Base-by-base conservation (phyloP, 768 basidiomycete species). In the Phylloporus sp. region DNA sequence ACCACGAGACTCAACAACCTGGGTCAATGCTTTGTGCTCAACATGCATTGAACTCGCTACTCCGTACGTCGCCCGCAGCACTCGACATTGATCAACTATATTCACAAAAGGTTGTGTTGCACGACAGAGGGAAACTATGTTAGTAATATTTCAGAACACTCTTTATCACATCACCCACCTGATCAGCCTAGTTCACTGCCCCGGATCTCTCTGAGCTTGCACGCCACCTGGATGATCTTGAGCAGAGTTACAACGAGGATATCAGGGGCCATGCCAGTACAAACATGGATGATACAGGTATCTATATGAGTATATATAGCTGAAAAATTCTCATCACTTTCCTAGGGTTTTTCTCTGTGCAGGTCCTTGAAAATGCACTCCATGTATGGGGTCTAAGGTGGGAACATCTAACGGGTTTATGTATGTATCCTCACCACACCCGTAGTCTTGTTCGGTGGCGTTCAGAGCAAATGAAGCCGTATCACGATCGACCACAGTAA, bases 201-300 rank as follows among this genome's bases (percentile, higher is more conserved):
- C 80, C 86, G 31, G 89, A 91, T 76, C 79, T 93, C 13, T 85
- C 88, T 6, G 76, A 76, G 53, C 83, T 92, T 59, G 91, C 88
- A 11, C 73, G 69, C n/a, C 73, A 74, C 52, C 68, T 93, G 9
- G 91, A 92, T 65, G 60, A 67, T 6, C 73, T 88, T 10, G 91
- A 92, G 63, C 72, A 73, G 50, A 73, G 74, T 49, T 85, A 83
- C 56, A 76, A 82, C 50, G 73, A 76, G 44, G 72, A 67, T 41
- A 75, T 74, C 64, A 59, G 67, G 29, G 73, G 70, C 26, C 60
- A 61, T 47, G 66, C 71, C 36, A 86, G 86, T 70, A 74, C 78
- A 53, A 97, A 97, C 63, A 91, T 94, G 88, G 93, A 97, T 59
- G 93, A 95, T 66, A 91, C 91, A 24, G 93, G 91, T 83, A 54